Evolutionary conservation across 2,329 filamentous ascomycete species (phyloP), one percentile per base, ranked within the genome.

Genomic region (Fusarium irregulare): DNA sequence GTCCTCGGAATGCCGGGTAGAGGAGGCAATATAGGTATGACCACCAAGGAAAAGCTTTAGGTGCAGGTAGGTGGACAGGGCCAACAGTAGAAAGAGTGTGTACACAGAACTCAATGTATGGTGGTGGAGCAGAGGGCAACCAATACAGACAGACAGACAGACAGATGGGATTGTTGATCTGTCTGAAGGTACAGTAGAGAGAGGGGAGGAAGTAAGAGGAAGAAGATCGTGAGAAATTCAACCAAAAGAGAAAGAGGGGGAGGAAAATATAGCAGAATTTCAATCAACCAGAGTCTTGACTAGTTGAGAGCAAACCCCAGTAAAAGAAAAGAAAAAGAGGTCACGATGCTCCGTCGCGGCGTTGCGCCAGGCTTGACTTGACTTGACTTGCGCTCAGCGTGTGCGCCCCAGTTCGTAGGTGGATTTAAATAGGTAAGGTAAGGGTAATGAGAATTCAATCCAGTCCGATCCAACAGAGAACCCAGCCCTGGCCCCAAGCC

Each of bases 51-150:
- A 54, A 53, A 14, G 34, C 23, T n/a, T 48, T 44, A 41, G 50
- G 61, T 49, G 56, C 60, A 59, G 60, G 60, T 73, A 59, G 60
- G 60, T 73, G 57, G 49, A 37, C 23, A 53, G 70, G 70, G 55
- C 60, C 70, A 75, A 55, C 59, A 56, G 34, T 53, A 53, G 32
- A 53, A 50, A 54, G 53, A 56, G 46, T 25, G 69, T 67, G 78
- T 79, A 79, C 77, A 78, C 79, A 79, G 79, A 78, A 77, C 64
- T 64, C 34, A 73, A 77, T 66, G 74, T 75, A 74, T 73, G 74
- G 70, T 72, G 60, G 76, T 77, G 78, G 78, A 76, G 74, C 76
- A 64, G 68, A 70, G 64, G 71, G 70, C 64, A 71, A 72, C 75
- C 77, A 78, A 78, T 77, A 70, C 76, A 55, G 57, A 30, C 28